Conservation (phyloP, 306 rosid genomes). For the Gleditsia sinensis region DNA sequence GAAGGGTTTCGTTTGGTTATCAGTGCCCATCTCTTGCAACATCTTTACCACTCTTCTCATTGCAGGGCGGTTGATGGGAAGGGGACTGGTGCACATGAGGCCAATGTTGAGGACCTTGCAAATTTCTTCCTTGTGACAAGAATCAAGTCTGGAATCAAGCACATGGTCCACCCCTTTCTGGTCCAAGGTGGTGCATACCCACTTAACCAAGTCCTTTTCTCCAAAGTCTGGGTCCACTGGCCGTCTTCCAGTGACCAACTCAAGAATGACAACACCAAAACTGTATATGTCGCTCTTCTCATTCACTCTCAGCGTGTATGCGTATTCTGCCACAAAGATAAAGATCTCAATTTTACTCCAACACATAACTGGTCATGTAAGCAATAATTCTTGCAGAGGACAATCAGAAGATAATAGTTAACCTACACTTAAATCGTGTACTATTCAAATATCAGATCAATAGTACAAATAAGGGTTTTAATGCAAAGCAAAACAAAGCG, state of each 20-base stretch:
- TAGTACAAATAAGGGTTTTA: too few relatives aligned
- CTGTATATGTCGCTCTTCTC: constrained; percentile 97
- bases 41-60: constrained; percentile 74
- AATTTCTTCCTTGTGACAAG: constrained; percentile 73
- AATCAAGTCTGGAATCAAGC: constrained; percentile 65
- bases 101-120: constrained; percentile 87
- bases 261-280: constrained; percentile 88
- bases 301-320: constrained; percentile 86
- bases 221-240: constrained; percentile 88
- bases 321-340: constrained; percentile 68
- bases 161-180: constrained; percentile 80
- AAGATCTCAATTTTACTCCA: too few relatives aligned
- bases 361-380: background rate
- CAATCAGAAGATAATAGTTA: background rate
- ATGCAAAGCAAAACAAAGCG: too few relatives aligned
- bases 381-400: background rate
- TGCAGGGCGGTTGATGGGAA: constrained; percentile 71
- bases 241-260: constrained; percentile 70
- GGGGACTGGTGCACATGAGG: constrained; percentile 89
- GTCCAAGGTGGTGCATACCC: constrained; percentile 83
- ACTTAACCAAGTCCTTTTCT: constrained; percentile 87
- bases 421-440: too few relatives aligned
- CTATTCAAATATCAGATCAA: background rate
- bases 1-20: constrained; percentile 35
- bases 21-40: constrained; percentile 61